These are phyloP conservation scores for Geosmithia flava DNA, from an alignment of 2,329 filamentous ascomycete species.

Conservation along the genomic window DNA sequence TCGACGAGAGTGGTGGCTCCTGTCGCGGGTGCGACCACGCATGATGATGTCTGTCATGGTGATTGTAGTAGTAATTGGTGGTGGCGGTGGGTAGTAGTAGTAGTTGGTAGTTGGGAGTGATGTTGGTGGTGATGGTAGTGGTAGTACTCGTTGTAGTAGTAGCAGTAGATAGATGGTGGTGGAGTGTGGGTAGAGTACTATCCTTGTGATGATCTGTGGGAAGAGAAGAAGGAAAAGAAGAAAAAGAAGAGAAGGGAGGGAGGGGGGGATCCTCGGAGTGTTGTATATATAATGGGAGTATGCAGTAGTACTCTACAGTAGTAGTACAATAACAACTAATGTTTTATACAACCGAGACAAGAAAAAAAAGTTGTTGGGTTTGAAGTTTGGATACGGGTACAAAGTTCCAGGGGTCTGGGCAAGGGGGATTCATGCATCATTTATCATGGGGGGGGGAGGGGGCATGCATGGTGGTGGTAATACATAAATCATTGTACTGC, in stretches of 20 bases:
- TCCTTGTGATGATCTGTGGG: not conserved
- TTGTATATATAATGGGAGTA: not conserved
- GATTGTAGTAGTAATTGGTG: slow-evolving; percentile 8
- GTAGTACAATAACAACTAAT: not conserved
- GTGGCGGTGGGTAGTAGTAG: not conserved
- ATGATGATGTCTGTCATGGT: slow-evolving; percentile 12
- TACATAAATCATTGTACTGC: no score
- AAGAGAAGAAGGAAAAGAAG: not conserved
- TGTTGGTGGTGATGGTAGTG: not conserved
- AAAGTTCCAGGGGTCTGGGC: not conserved
- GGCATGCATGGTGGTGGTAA: no score
- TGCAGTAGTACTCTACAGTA: not conserved
- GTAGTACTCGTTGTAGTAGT: not conserved
- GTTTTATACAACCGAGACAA: not conserved
- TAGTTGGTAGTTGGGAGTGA: not conserved
- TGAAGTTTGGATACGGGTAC: not conserved
- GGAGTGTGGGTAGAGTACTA: no score
- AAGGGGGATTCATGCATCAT: not conserved
- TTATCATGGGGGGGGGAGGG: not conserved
- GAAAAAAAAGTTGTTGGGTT: not conserved
- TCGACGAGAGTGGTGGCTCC: slow-evolving; percentile 14
- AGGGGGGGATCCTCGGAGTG: not conserved
- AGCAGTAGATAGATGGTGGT: no score
- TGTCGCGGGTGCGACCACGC: slow-evolving; percentile 26
- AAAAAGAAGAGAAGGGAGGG: not conserved